phyloP scores from a whole-genome alignment of 1,139 yeast species.

The Nadsonia commutata region DNA sequence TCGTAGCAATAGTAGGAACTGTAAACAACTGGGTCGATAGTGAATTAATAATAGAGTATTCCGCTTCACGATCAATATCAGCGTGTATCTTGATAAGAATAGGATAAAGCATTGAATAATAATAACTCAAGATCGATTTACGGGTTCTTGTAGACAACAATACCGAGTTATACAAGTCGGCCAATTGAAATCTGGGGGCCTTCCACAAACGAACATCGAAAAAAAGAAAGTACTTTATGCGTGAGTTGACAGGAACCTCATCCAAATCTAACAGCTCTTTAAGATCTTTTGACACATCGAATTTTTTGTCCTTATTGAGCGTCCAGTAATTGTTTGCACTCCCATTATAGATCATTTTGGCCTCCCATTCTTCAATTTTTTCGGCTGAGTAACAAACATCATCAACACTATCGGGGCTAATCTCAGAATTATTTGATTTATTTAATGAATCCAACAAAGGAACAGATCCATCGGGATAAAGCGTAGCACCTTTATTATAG shows the following conservation, averaged over 20 bases:
- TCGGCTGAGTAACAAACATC: too few relatives aligned
- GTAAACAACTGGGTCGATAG: conserved; percentile 81
- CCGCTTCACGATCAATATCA: conserved; percentile 68
- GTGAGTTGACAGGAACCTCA: conserved; percentile 20
- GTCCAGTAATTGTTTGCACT: not conserved
- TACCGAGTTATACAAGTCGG: conserved; percentile 55
- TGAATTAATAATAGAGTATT: conserved; percentile 56
- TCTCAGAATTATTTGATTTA: too few relatives aligned
- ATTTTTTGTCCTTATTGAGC: not conserved
- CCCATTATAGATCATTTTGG: not conserved
- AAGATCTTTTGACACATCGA: conserved; percentile 2
- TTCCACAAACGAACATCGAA: conserved; percentile 67
- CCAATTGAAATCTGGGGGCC: conserved; percentile 41
- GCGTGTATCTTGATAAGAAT: conserved; percentile 61
- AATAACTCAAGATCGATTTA: conserved; percentile 51
- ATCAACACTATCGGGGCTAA: too few relatives aligned
- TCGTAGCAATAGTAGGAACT: conserved; percentile 63
- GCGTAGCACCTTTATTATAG: too few relatives aligned
- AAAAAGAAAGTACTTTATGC: conserved; percentile 62
- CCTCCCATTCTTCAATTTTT: too few relatives aligned
- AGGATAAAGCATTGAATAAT: conserved; percentile 75
- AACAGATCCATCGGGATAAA: too few relatives aligned
- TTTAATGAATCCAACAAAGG: too few relatives aligned
- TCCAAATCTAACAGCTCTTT: conserved; percentile 3
- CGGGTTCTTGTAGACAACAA: conserved; percentile 51